Percentiles rank a stretch among this genome's conserved stretches.
phyloP scores from a whole-genome alignment of 345 rosid species.

The Moringa oleifera region DNA sequence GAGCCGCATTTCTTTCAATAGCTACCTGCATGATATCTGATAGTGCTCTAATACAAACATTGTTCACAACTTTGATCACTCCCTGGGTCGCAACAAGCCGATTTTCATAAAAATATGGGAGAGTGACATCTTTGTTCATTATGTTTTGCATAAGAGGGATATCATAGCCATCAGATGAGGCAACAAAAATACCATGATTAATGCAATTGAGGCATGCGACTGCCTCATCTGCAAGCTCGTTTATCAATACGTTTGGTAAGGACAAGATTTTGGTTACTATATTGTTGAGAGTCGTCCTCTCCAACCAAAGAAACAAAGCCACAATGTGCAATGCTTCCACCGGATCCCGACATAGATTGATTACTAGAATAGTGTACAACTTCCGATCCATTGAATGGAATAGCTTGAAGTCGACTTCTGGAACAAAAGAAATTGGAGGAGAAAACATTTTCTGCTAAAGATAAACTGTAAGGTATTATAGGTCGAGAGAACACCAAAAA shows the following conservation, averaged over 20 bases:
- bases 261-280: conserved; percentile 30
- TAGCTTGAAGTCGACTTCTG: conserved; percentile 24
- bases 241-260: conserved; percentile 25
- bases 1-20: conserved; percentile 17
- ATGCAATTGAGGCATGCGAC: conserved; percentile 29
- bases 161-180: conserved; percentile 11
- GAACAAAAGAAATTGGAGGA: conserved; percentile 12
- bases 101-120: conserved; percentile 21
- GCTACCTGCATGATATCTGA: conserved; percentile 36
- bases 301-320: conserved; percentile 56
- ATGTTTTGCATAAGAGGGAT: conserved; percentile 29
- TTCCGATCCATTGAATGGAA: conserved; percentile 50
- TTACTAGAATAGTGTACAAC: conserved; percentile 33
- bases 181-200: conserved; percentile 3
- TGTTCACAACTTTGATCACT: conserved; percentile 18
- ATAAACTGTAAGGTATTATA: too few relatives aligned
- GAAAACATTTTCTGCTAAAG: conserved; percentile 4
- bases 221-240: conserved; percentile 46
- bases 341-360: conserved; percentile 37
- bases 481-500: too few relatives aligned
- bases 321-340: conserved; percentile 35
- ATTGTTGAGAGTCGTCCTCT: conserved; percentile 24
- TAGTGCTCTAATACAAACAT: conserved; percentile 36
- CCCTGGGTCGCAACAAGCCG: conserved; percentile 21
- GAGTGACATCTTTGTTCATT: conserved; percentile 28